Evolutionary conservation across 805 yeast species (phyloP), one percentile per base, ranked within the genome.

Genomic region (Naumovozyma castellii): DNA sequence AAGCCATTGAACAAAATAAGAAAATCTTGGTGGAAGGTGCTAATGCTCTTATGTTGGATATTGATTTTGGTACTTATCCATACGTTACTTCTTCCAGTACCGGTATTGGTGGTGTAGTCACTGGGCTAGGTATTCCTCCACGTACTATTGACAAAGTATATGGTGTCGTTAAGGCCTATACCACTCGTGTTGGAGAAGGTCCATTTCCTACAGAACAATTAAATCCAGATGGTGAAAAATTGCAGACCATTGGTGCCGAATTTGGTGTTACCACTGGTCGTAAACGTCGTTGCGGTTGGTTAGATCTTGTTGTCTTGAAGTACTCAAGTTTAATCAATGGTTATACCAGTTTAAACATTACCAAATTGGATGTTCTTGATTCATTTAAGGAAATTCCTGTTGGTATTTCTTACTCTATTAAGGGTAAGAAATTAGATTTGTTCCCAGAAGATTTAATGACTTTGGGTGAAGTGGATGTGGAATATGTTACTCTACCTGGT

Each of bases 271-370:
- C 98, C 48, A 92, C 98, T 29, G 98, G 98, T 51, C 81, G 98
- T 70, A 87, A 88, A 75, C 84, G 98, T 72, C 80, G 98, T 68
- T 92, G 98, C 65, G 98, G 98, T 42, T 92, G 98, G 98, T 78
- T 92, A 59, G 98, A 92, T 66, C 71, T 92, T 54, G 97, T 92
- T 18, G 96, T 92, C 19, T 70, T 92, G 64, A 84, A 83, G 64
- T 90, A 92, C 68, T 86, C 97, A 30, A 78, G 87, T 42, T 65
- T 80, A 60, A 85, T 92, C 64, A 92, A 92, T 60, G 98, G 98
- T 41, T 92, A 90, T 75, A 92, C 98, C 35, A 74, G 83, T 38
- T 71, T 92, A 61, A 92, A 92, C 73, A 81, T 92, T 61, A 92
- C 98, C 53, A 92, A 92, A 66, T 76, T 92, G 58, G 98, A 92